Evolutionary conservation across 495 filamentous ascomycete species (phyloP), one percentile per base, ranked within the genome.

Genomic region (Melanomma pulvis-pyrius): DNA sequence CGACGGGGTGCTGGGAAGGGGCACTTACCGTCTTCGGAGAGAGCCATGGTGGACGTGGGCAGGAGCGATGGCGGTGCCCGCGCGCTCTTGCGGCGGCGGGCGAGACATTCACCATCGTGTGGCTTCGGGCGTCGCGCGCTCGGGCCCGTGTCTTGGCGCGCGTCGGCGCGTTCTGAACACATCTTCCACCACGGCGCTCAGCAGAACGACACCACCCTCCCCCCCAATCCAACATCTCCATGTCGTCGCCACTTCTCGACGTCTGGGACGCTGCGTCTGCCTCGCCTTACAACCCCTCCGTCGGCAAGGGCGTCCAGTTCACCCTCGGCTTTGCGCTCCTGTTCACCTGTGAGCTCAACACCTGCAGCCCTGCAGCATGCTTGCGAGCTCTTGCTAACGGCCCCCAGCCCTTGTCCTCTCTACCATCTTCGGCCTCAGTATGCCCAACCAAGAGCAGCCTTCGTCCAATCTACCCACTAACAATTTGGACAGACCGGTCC

Each of bases 241-340:
- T 78, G 76, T 78, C 77, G 71, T 68, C 73, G 74, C 91, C 92
- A 82, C 77, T 96, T 75, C 88, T 88, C 77, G 86, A 92, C 76
- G 82, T 93, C 76, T 96, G 92, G 92, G 89, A 93, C 81, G 88
- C 89, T 82, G 89, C 92, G 75, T 84, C 88, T 74, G 84, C 86
- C 83, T 87, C 84, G 78, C 91, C 93, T 59, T 98, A 92, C 80
- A 74, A 86, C 59, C 93, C 96, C 46, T 77, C 87, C 32, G 81
- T 98, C 59, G 83, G 86, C 65, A 98, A 98, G 79, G 86, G 86
- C 71, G 85, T 77, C 75, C 94, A 98, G 70, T 92, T 96, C 82
- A 74, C 85, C 50, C 82, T 96, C 52, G 96, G 87, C 74, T 93
- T 93, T 77, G 76, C 81, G 57, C 84, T 98, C 29, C 82, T 98